These are phyloP conservation scores for Claviceps pazoutovae DNA, from an alignment of 2,329 filamentous ascomycete genomes.

Conservation along the genomic window DNA sequence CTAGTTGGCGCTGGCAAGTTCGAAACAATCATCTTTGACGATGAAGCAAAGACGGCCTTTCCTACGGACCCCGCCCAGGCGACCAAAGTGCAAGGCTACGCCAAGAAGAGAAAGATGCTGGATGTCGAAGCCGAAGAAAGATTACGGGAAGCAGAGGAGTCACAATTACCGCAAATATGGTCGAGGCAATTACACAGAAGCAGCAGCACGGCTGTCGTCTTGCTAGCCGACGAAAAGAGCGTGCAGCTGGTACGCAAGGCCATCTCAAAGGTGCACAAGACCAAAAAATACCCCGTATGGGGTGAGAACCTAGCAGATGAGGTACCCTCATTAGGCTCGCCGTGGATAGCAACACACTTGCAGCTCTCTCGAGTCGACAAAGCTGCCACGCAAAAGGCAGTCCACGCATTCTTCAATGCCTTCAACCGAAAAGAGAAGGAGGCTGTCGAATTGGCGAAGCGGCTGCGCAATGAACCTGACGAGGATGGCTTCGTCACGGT, in stretches of 20 bases:
- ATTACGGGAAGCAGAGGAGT: conserved; percentile 41
- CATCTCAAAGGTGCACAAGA: conserved; percentile 45
- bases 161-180: conserved; percentile 59
- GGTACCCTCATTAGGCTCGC: conserved; percentile 41
- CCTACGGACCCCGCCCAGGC: conserved; percentile 36
- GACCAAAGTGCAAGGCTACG: conserved; percentile 20
- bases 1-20: conserved; percentile 68
- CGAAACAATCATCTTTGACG: conserved; percentile 64
- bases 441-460: conserved; percentile 46
- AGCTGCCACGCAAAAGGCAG: conserved; percentile 50
- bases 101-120: conserved; percentile 26
- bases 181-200: conserved; percentile 54
- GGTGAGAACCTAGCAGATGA: conserved; percentile 45
- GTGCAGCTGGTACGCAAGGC: conserved; percentile 66
- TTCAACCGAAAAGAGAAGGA: conserved; percentile 60
- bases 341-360: conserved; percentile 52
- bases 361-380: conserved; percentile 57
- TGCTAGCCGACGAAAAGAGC: conserved; percentile 72
- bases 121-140: conserved; percentile 42
- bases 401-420: conserved; percentile 77
- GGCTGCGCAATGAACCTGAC: conserved; percentile 66
- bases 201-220: conserved; percentile 65
- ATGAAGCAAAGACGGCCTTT: conserved; percentile 31
- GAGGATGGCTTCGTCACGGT: conserved; percentile 95
- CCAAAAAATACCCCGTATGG: conserved; percentile 53